Evolutionary conservation across 163 green algal genomes (phyloP).

Genomic region (Scenedesmus sp.): DNA sequence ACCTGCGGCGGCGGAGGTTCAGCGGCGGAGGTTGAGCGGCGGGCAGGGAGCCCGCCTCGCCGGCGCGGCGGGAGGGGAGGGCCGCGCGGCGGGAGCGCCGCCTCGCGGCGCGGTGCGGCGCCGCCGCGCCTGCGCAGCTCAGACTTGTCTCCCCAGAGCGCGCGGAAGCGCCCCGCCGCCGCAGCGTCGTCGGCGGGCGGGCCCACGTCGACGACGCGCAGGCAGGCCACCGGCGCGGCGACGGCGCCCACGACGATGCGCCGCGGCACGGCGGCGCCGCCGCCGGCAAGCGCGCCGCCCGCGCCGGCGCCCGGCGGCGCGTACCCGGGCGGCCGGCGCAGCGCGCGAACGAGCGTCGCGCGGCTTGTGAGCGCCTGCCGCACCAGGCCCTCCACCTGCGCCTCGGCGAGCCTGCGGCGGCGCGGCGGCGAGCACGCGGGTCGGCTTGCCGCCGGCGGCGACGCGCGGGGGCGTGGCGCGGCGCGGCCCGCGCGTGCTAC

Average conservation of each 20-base stretch:
- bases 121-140: constrained; percentile 77
- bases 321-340: constrained; percentile 42
- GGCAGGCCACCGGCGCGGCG: constrained; percentile 54
- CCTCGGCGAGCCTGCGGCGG: constrained; percentile 55
- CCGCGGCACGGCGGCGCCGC: not conserved
- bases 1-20: constrained; percentile 45
- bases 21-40: no score
- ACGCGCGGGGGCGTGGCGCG: no score
- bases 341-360: constrained; percentile 58
- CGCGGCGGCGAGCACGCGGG: no score
- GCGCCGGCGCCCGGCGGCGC: constrained; percentile 3
- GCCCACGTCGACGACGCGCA: constrained; percentile 74
- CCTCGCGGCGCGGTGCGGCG: constrained; percentile 12
- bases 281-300: not conserved
- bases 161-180: constrained; percentile 73
- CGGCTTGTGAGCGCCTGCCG: constrained; percentile 57
- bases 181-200: constrained; percentile 70
- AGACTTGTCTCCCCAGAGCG: constrained; percentile 86
- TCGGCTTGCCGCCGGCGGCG: no score
- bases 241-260: constrained; percentile 49
- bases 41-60: no score
- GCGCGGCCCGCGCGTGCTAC: not conserved
- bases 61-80: no score
- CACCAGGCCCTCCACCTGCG: constrained; percentile 55
- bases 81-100: no score